These are phyloP conservation scores for Quercus bicolor DNA, from an alignment of 306 rosid genomes.

Conservation along the genomic window DNA sequence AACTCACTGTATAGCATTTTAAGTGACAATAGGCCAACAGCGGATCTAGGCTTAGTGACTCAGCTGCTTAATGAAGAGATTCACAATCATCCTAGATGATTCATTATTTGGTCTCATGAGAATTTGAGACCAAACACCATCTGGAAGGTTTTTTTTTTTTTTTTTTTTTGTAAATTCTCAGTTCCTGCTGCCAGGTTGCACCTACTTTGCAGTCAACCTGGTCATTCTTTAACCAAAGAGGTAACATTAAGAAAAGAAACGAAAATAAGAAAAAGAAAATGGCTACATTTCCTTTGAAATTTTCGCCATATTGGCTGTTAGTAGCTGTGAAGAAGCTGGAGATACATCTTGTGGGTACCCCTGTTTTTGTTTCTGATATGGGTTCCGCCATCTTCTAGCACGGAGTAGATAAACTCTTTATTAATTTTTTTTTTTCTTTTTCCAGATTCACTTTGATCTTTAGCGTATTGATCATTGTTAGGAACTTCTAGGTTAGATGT, in stretches of 20 bases:
- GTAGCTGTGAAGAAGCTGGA: not conserved
- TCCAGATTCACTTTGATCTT: no score
- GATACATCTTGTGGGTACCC: no score
- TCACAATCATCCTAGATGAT: slow-evolving; percentile 47
- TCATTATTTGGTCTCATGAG: slow-evolving; percentile 32
- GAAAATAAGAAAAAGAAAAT: not conserved
- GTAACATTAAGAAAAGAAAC: slow-evolving; percentile 28
- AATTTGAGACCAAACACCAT: slow-evolving; percentile 31
- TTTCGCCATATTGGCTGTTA: not conserved
- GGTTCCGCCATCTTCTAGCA: no score
- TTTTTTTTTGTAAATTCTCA: slow-evolving; percentile 46
- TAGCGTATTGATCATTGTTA: no score
- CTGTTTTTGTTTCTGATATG: no score
- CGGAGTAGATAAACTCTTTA: no score
- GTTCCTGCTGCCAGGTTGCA: slow-evolving; percentile 39
- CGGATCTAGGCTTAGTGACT: slow-evolving; percentile 41
- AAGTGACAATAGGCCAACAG: slow-evolving; percentile 43
- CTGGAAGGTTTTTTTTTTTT: slow-evolving; percentile 14
- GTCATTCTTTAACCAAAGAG: slow-evolving; percentile 26
- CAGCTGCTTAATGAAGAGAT: slow-evolving; percentile 73
- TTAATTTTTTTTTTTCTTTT: no score
- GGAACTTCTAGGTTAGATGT: no score
- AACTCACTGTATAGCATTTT: slow-evolving; percentile 59
- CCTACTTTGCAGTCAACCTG: slow-evolving; percentile 48
- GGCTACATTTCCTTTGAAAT: slow-evolving; percentile 15